Conservation (phyloP, 1,284 basidiomycete genomes). For the Amylostereum areolatum region DNA sequence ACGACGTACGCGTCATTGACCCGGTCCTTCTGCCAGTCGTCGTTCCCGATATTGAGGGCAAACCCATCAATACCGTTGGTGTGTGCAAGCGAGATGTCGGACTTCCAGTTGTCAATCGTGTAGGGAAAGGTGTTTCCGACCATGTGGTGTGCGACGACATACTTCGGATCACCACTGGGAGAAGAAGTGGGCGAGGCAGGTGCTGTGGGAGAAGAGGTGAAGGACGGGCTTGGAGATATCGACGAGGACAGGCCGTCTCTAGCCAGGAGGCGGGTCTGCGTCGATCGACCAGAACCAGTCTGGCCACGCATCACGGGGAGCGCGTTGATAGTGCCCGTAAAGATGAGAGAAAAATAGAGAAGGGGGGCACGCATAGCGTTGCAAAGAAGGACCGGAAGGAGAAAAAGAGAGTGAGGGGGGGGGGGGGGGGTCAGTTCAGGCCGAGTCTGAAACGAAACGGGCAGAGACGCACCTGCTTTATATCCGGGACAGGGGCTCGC, state of each 20-base stretch:
- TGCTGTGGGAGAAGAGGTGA: not conserved
- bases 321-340: not conserved
- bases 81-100: constrained; percentile 53
- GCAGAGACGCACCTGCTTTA: too few relatives aligned
- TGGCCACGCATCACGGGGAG: constrained; percentile 2
- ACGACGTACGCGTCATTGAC: constrained; percentile 59
- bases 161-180: constrained; percentile 29
- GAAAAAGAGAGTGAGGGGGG: too few relatives aligned
- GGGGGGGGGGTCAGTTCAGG: too few relatives aligned
- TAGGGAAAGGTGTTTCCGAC: constrained; percentile 67
- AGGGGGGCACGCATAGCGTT: constrained; percentile 4
- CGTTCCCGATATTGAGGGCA: constrained; percentile 60
- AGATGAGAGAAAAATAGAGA: constrained; percentile 3
- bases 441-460: too few relatives aligned
- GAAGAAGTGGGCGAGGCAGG: not conserved
- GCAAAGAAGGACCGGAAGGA: not conserved
- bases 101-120: constrained; percentile 47
- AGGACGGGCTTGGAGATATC: not conserved
- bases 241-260: not conserved
- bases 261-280: not conserved
- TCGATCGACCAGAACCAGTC: not conserved
- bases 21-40: constrained; percentile 59
- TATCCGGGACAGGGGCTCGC: too few relatives aligned
- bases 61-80: constrained; percentile 61
- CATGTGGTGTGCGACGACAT: constrained; percentile 62